Percentiles rank a stretch among this genome's conserved stretches.
These are phyloP conservation scores for Stephania cephalantha DNA, from an alignment of 164 flowering plant genomes.

Conservation along the genomic window DNA sequence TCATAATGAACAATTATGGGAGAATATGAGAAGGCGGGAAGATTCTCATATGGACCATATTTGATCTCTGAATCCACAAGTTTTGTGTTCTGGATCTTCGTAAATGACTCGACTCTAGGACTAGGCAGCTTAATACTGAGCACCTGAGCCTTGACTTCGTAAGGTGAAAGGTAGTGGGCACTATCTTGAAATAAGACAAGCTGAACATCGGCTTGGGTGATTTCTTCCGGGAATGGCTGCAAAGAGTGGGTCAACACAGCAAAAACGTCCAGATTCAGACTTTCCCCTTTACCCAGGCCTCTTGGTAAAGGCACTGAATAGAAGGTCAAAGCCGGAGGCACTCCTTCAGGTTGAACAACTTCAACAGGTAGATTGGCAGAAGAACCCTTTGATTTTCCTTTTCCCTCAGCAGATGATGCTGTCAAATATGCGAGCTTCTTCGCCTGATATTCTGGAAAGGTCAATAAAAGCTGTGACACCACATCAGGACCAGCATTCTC, in stretches of 20 bases:
- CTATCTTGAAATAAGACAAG: conserved; percentile 71
- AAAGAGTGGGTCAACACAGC: conserved; percentile 61
- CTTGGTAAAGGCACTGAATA: conserved; percentile 63
- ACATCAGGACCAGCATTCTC: conserved; percentile 51
- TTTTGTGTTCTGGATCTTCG: conserved; percentile 64
- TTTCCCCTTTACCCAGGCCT: conserved; percentile 53
- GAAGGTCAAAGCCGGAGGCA: conserved; percentile 55
- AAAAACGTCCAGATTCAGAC: conserved; percentile 50
- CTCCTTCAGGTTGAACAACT: conserved; percentile 42
- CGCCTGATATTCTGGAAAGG: conserved; percentile 61
- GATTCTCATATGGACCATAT: conserved; percentile 80
- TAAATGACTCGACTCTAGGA: conserved; percentile 74
- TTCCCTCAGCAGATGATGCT: conserved; percentile 45
- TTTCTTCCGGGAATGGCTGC: conserved; percentile 83
- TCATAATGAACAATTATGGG: conserved; percentile 73
- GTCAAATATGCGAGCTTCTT: conserved; percentile 53
- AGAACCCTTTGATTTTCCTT: conserved; percentile 54
- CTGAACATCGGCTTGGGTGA: conserved; percentile 78
- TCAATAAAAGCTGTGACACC: conserved; percentile 59
- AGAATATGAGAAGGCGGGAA: conserved; percentile 58
- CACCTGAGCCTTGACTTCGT: conserved; percentile 58
- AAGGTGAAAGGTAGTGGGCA: conserved; percentile 76
- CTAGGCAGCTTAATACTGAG: conserved; percentile 61
- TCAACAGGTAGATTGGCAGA: conserved; percentile 33
- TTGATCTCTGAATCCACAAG: conserved; percentile 73